Conservation (phyloP, 768 basidiomycete species). For the Leccinum rimulosum region DNA sequence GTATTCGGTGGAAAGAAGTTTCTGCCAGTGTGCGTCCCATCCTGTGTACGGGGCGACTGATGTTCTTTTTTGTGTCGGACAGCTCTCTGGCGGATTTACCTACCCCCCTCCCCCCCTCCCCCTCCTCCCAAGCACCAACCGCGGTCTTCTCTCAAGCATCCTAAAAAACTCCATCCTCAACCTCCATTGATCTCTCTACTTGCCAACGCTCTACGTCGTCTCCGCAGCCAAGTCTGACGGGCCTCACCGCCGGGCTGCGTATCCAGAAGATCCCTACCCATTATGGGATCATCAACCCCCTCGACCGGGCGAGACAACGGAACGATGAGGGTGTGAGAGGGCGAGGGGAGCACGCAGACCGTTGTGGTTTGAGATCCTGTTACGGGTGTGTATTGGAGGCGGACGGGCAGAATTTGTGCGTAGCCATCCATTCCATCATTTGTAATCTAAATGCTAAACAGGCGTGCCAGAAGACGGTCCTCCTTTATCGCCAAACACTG, state of each 20-base stretch:
- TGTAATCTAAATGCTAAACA: constrained; percentile 65
- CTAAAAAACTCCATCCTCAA: constrained; percentile 92
- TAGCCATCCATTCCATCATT: constrained; percentile 39
- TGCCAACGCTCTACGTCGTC: constrained; percentile 73
- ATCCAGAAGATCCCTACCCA: constrained; percentile 83
- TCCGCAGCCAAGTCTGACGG: constrained; percentile 80
- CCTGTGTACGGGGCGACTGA: not conserved
- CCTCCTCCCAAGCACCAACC: constrained; percentile 80
- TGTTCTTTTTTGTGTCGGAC: not conserved
- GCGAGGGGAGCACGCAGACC: constrained; percentile 67
- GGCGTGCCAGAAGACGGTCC: too few species aligned
- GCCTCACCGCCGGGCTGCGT: constrained; percentile 82
- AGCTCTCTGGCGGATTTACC: constrained; percentile 76
- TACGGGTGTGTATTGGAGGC: constrained; percentile 90
- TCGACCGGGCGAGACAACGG: constrained; percentile 94
- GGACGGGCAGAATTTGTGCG: constrained; percentile 85
- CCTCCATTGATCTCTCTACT: constrained; percentile 83
- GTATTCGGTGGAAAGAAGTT: constrained; percentile 83
- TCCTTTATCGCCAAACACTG: too few species aligned
- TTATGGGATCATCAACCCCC: constrained; percentile 83
- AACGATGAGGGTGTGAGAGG: constrained; percentile 89
- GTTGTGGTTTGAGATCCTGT: constrained; percentile 87
- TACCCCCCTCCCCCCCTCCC: constrained; percentile 44
- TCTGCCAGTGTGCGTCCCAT: constrained; percentile 58
- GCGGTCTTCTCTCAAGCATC: constrained; percentile 76